Evolutionary conservation across 495 filamentous ascomycete species (phyloP).

Genomic region (Parachaetomium inaequale): DNA sequence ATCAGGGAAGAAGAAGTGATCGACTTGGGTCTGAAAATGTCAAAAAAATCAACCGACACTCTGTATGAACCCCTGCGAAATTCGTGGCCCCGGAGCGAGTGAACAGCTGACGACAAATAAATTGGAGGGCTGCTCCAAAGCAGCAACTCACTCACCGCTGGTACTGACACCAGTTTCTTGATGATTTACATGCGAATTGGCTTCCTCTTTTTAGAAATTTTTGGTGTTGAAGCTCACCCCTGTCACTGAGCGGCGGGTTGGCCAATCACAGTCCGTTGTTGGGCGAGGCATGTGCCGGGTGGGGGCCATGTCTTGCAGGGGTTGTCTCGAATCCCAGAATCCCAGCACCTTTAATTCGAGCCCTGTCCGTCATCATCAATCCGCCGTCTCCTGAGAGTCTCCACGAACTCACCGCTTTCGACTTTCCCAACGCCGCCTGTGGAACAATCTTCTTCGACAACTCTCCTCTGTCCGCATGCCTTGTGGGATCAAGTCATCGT

Average conservation of each 20-base stretch:
- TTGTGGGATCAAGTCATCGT: constrained; percentile 30
- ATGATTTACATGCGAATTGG: neutral
- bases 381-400: neutral
- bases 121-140: neutral
- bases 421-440: neutral
- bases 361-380: neutral
- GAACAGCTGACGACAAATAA: neutral
- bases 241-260: neutral
- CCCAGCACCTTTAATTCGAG: neutral
- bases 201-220: constrained; percentile 6
- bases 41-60: neutral
- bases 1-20: constrained; percentile 2
- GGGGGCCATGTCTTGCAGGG: constrained; percentile 1
- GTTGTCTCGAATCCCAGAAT: neutral
- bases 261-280: constrained; percentile 22
- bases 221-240: neutral
- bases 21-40: neutral
- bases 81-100: neutral
- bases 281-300: constrained; percentile 7
- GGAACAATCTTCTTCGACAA: neutral
- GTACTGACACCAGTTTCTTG: neutral
- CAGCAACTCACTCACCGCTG: neutral
- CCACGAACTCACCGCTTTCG: neutral
- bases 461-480: constrained; percentile 26
- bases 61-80: too few relatives aligned